These are phyloP conservation scores for Trichosporon sp. DNA, from an alignment of 1,284 basidiomycete genomes.

Conservation along the genomic window DNA sequence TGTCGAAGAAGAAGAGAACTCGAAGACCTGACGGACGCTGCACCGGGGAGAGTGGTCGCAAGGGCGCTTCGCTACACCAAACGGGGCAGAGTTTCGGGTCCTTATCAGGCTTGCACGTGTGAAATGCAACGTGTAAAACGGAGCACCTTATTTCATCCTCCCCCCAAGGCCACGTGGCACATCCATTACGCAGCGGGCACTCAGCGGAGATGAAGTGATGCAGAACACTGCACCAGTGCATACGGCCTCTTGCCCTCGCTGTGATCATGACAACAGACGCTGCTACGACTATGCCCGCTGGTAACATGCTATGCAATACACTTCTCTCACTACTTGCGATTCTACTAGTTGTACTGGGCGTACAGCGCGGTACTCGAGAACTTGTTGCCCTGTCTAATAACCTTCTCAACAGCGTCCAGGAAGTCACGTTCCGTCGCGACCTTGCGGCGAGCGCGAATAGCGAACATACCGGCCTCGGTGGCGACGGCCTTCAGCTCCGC, in stretches of 20 bases:
- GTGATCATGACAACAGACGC: not conserved
- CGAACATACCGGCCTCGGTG: constrained; percentile 99
- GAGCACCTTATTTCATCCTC: not conserved
- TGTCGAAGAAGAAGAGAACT: constrained; percentile 6
- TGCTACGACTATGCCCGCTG: not conserved
- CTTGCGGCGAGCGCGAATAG: constrained; percentile 92
- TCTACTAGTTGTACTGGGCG: constrained; percentile 50
- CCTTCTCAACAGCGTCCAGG: constrained; percentile 96
- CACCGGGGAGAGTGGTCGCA: not conserved
- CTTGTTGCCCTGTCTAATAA: constrained; percentile 94
- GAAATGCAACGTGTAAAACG: constrained; percentile 2
- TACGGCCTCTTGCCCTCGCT: too few species aligned
- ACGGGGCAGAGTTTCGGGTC: constrained; percentile 1
- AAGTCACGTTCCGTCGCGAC: constrained; percentile 98
- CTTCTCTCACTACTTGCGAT: not conserved
- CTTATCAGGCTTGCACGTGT: not conserved
- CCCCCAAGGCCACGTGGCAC: not conserved
- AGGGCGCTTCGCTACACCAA: not conserved
- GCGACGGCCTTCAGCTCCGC: constrained; percentile 95
- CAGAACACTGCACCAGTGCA: not conserved
- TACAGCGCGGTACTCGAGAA: constrained; percentile 73
- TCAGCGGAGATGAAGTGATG: not conserved
- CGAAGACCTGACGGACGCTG: constrained; percentile 3
- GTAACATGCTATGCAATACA: constrained; percentile 10
- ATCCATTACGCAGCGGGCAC: too few species aligned